Percentiles rank a stretch among this genome's conserved stretches.
Evolutionary conservation across 2,329 filamentous ascomycete species (phyloP).

Genomic region (Cladosporium cucumerinum): DNA sequence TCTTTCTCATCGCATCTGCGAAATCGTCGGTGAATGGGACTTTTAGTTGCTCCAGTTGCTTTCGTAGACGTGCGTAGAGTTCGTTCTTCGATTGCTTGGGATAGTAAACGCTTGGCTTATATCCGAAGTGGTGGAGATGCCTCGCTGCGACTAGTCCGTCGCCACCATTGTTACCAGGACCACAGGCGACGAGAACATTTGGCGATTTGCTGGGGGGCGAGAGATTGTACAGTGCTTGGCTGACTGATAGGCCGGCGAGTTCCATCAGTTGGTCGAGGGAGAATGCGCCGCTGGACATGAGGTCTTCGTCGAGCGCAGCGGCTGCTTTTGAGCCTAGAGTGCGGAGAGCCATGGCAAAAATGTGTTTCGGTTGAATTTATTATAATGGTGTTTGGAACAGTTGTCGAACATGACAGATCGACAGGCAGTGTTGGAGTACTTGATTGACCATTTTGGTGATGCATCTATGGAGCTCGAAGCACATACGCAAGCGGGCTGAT

Average conservation of each 20-base stretch:
- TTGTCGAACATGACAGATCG: not conserved
- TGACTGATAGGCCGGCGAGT: slow-evolving; percentile 85
- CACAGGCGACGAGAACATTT: slow-evolving; percentile 82
- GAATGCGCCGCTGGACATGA: slow-evolving; percentile 86
- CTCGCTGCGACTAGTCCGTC: slow-evolving; percentile 93
- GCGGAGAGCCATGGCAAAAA: slow-evolving; percentile 27
- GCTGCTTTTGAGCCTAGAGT: slow-evolving; percentile 86
- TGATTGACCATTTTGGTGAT: not conserved
- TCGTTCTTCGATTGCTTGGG: slow-evolving; percentile 90
- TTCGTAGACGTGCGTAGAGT: slow-evolving; percentile 80
- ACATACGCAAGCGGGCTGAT: not conserved
- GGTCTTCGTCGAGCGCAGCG: slow-evolving; percentile 82
- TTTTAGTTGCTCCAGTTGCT: slow-evolving; percentile 77
- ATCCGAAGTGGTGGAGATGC: slow-evolving; percentile 88
- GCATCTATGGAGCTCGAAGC: not conserved
- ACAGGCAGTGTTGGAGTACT: not conserved
- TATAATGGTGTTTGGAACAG: not conserved
- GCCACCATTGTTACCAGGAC: slow-evolving; percentile 75
- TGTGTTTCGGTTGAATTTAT: not conserved
- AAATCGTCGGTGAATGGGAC: slow-evolving; percentile 86
- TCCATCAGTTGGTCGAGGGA: slow-evolving; percentile 98
- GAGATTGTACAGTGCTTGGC: slow-evolving; percentile 83
- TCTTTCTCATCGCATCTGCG: slow-evolving; percentile 57
- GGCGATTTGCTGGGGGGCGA: slow-evolving; percentile 71
- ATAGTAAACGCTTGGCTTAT: slow-evolving; percentile 84